phyloP scores from a whole-genome alignment of 495 filamentous ascomycete species.

The Penicillium flavigenum region DNA sequence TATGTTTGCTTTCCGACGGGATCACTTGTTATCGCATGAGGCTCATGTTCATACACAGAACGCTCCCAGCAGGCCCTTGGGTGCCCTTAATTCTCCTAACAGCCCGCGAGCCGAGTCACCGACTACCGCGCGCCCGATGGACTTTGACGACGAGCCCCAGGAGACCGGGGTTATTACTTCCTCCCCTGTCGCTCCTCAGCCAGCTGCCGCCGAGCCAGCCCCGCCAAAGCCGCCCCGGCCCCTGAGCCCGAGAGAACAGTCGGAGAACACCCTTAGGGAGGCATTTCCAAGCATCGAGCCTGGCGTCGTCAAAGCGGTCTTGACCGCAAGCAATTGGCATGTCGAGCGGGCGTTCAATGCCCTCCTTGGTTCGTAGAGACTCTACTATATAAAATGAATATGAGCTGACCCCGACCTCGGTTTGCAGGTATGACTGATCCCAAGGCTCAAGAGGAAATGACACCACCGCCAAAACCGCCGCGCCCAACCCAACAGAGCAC shows the following conservation, averaged over 20 bases:
- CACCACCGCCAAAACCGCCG: slow-evolving; percentile 68
- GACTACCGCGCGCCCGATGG: slow-evolving; percentile 76
- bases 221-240: slow-evolving; percentile 90
- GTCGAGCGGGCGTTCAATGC: slow-evolving; percentile 97
- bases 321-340: slow-evolving; percentile 79
- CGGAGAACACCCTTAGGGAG: slow-evolving; percentile 85
- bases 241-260: slow-evolving; percentile 73
- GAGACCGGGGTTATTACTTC: slow-evolving; percentile 52
- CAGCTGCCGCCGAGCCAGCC: slow-evolving; percentile 29
- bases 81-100: slow-evolving; percentile 25
- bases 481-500: slow-evolving; percentile 57
- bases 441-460: slow-evolving; percentile 66
- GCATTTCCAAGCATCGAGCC: slow-evolving; percentile 86
- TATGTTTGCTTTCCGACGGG: slow-evolving; percentile 20
- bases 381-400: background rate
- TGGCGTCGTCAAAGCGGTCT: slow-evolving; percentile 81
- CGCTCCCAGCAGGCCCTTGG: slow-evolving; percentile 36
- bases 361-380: slow-evolving; percentile 63
- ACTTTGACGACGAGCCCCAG: slow-evolving; percentile 84
- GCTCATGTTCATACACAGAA: slow-evolving; percentile 32
- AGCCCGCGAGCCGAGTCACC: slow-evolving; percentile 69
- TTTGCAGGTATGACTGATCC: slow-evolving; percentile 87
- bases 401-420: slow-evolving; percentile 8
- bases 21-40: slow-evolving; percentile 8
- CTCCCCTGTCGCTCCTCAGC: slow-evolving; percentile 39